These are phyloP conservation scores for Penicillium ochrochloron DNA, from an alignment of 495 filamentous ascomycete species.

Conservation along the genomic window DNA sequence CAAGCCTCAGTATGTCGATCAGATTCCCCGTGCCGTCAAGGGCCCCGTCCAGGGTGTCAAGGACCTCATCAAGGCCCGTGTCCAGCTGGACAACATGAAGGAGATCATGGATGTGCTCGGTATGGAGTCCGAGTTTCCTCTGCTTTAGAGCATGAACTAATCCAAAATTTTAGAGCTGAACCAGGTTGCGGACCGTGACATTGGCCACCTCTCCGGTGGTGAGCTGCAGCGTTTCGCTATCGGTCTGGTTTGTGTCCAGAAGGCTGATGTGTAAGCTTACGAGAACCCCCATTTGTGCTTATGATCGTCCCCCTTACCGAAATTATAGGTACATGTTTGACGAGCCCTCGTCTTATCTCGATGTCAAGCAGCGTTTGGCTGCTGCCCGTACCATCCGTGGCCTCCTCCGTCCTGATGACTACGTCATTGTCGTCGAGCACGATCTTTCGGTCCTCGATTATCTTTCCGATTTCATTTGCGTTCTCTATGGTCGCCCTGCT, in stretches of 20 bases:
- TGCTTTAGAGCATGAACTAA: neutral
- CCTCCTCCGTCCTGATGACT: conserved; percentile 84
- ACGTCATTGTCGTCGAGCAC: conserved; percentile 98
- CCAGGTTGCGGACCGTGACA: conserved; percentile 86
- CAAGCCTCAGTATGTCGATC: conserved; percentile 99
- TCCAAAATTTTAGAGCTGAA: conserved; percentile 64
- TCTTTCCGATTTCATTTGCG: conserved; percentile 96
- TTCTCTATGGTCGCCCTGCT: conserved; percentile 92
- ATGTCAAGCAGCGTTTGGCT: conserved; percentile 96
- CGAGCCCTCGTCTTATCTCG: conserved; percentile 96
- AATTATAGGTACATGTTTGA: conserved; percentile 90
- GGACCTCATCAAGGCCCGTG: conserved; percentile 71
- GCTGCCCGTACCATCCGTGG: conserved; percentile 91
- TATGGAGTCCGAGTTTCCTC: conserved; percentile 11
- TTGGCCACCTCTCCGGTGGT: conserved; percentile 89
- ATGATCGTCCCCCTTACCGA: conserved; percentile 8
- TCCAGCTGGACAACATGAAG: conserved; percentile 78
- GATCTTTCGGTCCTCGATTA: conserved; percentile 98
- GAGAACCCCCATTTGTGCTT: neutral
- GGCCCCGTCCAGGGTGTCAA: conserved; percentile 75
- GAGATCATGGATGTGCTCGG: conserved; percentile 78
- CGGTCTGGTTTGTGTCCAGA: conserved; percentile 90
- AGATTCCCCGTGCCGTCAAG: conserved; percentile 90
- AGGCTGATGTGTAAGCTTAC: conserved; percentile 82
- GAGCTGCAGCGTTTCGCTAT: conserved; percentile 98